These are phyloP conservation scores for Trichoderma arundinaceum DNA, from an alignment of 2,329 filamentous ascomycete genomes.

Conservation along the genomic window DNA sequence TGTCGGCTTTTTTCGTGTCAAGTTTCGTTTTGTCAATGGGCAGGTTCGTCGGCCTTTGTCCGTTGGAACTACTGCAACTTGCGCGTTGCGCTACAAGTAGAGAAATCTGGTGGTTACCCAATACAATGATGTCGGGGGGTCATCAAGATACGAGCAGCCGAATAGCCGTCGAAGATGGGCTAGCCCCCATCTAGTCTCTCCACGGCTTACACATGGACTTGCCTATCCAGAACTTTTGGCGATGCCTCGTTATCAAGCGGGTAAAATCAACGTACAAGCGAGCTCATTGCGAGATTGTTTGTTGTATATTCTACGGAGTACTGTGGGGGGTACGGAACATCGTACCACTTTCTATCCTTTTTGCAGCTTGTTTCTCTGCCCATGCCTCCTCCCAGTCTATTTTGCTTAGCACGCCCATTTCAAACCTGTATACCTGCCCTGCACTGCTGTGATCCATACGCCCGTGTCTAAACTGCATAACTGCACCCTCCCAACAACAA, in stretches of 20 bases:
- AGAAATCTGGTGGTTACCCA: background rate
- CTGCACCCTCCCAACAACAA: background rate
- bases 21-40: background rate
- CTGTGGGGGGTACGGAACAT: too few species aligned
- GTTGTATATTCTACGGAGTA: background rate
- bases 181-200: background rate
- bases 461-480: background rate
- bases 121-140: background rate
- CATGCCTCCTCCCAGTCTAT: background rate
- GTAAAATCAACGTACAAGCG: background rate
- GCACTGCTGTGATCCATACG: background rate
- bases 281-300: slow-evolving; percentile 1
- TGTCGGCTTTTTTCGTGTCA: background rate
- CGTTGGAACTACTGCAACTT: background rate
- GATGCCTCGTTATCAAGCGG: background rate
- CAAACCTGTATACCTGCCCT: background rate
- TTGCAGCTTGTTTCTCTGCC: too few species aligned
- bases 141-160: slow-evolving; percentile 4
- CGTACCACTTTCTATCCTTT: too few species aligned
- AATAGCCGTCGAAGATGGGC: background rate
- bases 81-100: background rate
- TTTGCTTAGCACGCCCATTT: background rate
- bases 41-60: background rate
- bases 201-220: background rate
- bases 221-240: background rate